Evolutionary conservation across 192 early-diverging fungal genomes (phyloP), one percentile per base, ranked within the genome.

Genomic region (Podochytrium sp.): DNA sequence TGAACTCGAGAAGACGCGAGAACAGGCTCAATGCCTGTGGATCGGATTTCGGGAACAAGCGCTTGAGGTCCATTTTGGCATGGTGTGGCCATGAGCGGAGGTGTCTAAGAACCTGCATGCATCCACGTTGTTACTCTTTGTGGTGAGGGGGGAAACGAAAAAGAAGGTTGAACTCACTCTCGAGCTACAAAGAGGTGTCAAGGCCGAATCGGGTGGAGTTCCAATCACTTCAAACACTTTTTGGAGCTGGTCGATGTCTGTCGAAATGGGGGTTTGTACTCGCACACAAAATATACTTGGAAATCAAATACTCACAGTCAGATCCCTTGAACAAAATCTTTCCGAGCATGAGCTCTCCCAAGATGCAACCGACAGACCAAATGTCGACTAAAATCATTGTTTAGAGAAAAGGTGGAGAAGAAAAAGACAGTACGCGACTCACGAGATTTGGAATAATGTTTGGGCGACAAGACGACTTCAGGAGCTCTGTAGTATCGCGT

Each of bases 401-500:
- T 20, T 29, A 71, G n/a, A 76, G 30, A 32, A 64, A 64, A 64
- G 16, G 27, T 25, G 23, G 7, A 55, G 29, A 61, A 65, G 47
- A 69, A 65, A 62, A 12, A 71, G 23, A 33, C 65, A 34, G 49
- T 25, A 73, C 5, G 10, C 34, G 14, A 47, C 69, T 73, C 49
- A 84, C 83, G 97, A 10, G 98, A 97, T 87, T 98, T 98, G 74
- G 96, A 98, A 80, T 99, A 99, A 78, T 92, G 92, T 76, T 95
- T 94, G 79, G 97, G 98, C 16, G 95, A 93, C 56, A 99, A 84
- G 93, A 99, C 96, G 71, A 99, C 94, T 74, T 99, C 98, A 25
- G 98, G 98, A 18, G 98, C 95, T 52, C 98, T 87, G 83, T 98
- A 99, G 96, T 96, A 99, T 73, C 98, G 84, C n/a, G 98, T 99